phyloP scores from a whole-genome alignment of 2,329 filamentous ascomycete species.

The Hypoxylon sp. region DNA sequence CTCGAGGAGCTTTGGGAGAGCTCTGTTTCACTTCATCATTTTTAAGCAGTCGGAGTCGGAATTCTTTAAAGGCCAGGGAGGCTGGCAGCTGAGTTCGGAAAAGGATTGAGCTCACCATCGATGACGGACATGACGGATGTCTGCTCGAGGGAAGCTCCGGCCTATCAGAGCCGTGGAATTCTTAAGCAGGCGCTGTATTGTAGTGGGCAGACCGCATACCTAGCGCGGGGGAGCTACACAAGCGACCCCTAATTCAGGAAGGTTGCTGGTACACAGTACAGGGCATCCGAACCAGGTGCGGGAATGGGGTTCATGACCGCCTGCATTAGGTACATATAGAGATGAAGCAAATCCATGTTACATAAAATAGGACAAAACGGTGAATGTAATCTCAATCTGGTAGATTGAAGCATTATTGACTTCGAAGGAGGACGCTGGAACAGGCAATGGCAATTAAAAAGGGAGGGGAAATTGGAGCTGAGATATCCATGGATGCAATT shows the following conservation, averaged over 20 bases:
- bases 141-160: constrained; percentile 34
- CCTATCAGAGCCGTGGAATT: constrained; percentile 46
- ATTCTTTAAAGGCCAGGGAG: constrained; percentile 1
- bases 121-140: constrained; percentile 47
- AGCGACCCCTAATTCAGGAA: constrained; percentile 26
- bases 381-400: neutral
- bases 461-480: constrained; percentile 8
- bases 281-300: neutral
- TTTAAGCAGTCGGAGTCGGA: constrained; percentile 19
- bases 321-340: too few relatives aligned
- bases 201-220: constrained; percentile 18
- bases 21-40: constrained; percentile 28
- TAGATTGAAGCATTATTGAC: neutral
- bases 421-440: neutral
- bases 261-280: constrained; percentile 12
- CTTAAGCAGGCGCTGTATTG: constrained; percentile 41
- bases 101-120: constrained; percentile 45
- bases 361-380: neutral
- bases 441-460: neutral
- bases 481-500: constrained; percentile 10
- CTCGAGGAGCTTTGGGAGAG: constrained; percentile 1
- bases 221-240: constrained; percentile 35
- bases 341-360: neutral
- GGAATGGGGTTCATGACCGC: constrained; percentile 2
- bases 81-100: constrained; percentile 25